These are phyloP conservation scores for Cystobasidium tubakii DNA, from an alignment of 768 basidiomycete genomes.

Conservation along the genomic window DNA sequence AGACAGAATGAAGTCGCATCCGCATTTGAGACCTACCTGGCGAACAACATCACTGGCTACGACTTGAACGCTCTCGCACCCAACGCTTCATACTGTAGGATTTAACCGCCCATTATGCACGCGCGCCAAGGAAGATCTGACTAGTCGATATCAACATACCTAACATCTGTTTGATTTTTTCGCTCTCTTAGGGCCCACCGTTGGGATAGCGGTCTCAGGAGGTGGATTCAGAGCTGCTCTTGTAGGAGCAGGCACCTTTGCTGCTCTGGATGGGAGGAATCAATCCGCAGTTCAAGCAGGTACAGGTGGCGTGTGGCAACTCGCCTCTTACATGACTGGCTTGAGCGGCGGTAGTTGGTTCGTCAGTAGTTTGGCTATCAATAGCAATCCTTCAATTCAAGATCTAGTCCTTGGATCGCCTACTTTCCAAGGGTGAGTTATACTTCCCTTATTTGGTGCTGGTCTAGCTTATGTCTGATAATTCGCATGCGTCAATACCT, in stretches of 20 bases:
- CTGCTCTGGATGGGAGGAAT: constrained; percentile 62
- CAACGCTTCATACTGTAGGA: constrained; percentile 29
- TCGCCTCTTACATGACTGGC: constrained; percentile 63
- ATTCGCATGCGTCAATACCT: too few species aligned
- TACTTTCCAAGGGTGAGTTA: constrained; percentile 28
- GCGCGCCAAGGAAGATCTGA: too few species aligned
- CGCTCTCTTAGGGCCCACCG: constrained; percentile 48
- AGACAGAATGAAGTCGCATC: constrained; percentile 16
- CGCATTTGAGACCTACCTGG: constrained; percentile 25
- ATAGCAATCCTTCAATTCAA: constrained; percentile 59
- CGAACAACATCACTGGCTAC: constrained; percentile 35
- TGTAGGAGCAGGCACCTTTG: constrained; percentile 60
- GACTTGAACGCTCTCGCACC: constrained; percentile 24
- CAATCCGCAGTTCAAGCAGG: constrained; percentile 53
- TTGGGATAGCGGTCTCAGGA: constrained; percentile 66
- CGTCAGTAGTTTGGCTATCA: constrained; percentile 57
- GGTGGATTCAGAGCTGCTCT: constrained; percentile 66
- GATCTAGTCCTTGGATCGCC: constrained; percentile 59
- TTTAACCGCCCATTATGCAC: background rate
- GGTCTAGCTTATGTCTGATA: too few species aligned
- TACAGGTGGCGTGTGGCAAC: constrained; percentile 61
- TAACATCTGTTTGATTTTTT: background rate
- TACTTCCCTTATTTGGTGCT: background rate
- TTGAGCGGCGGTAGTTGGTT: constrained; percentile 51
- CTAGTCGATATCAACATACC: too few species aligned